Conservation (phyloP, 306 rosid genomes). For the Medicago ruthenica region DNA sequence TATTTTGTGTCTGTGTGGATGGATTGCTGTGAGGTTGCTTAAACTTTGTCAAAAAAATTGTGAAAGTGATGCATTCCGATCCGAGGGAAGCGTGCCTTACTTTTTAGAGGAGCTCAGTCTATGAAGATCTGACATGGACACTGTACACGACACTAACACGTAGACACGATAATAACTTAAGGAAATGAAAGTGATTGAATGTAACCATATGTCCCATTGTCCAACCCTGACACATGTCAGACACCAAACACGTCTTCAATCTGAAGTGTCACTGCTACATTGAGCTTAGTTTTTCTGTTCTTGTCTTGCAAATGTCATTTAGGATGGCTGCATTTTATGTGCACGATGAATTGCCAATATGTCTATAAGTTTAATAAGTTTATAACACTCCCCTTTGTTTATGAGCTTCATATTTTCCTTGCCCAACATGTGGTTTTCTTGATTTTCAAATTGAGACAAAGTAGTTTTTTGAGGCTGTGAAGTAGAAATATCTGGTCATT, state of each 20-base stretch:
- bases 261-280: background rate
- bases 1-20: conserved; percentile 5
- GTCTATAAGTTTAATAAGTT: conserved; percentile 2
- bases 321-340: conserved; percentile 16
- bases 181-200: background rate
- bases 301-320: conserved; percentile 19
- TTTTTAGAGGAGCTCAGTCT: background rate
- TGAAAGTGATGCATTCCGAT: conserved; percentile 10
- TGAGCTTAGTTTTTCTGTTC: conserved; percentile 12
- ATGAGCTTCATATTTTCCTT: conserved; percentile 26
- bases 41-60: background rate
- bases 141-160: background rate
- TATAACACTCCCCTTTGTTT: background rate
- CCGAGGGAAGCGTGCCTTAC: background rate
- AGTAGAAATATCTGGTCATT: conserved; percentile 5
- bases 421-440: background rate
- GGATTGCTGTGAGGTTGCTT: conserved; percentile 5
- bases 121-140: background rate
- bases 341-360: conserved; percentile 9
- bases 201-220: background rate
- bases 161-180: no score
- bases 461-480: background rate
- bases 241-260: background rate
- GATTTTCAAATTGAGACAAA: background rate
- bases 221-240: background rate